A percentile compares a stretch with the other conserved stretches of the same genome.
Evolutionary conservation across 108 stramenopile species (phyloP).

Genomic region (Nitzschia inconspicua): DNA sequence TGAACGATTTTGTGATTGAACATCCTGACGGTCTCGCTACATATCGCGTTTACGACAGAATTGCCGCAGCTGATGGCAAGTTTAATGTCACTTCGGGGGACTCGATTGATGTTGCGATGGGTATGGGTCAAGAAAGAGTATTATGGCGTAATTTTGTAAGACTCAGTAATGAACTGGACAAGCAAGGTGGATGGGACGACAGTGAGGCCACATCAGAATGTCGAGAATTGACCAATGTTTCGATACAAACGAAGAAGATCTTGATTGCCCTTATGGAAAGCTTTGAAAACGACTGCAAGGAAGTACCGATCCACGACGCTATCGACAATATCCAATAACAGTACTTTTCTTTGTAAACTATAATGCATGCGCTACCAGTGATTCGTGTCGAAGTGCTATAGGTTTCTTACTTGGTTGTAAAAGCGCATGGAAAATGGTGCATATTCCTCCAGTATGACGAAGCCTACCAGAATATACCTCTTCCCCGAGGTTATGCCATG

Average conservation of each 20-base stretch:
- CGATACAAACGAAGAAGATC: conserved; percentile 42
- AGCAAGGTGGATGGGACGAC: conserved; percentile 29
- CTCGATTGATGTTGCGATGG: conserved; percentile 35
- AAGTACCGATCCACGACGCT: conserved; percentile 20
- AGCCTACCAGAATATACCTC: conserved; percentile 66
- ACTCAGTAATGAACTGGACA: conserved; percentile 21
- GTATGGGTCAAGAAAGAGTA: conserved; percentile 26
- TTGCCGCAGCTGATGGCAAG: not conserved
- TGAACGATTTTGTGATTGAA: conserved; percentile 48
- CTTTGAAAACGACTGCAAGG: conserved; percentile 26
- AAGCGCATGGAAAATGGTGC: conserved; percentile 58
- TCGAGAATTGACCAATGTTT: conserved; percentile 31
- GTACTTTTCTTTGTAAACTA: not conserved
- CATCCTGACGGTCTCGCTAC: conserved; percentile 46
- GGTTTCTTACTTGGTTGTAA: conserved; percentile 60
- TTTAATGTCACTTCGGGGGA: conserved; percentile 23
- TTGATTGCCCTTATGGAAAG: conserved; percentile 32
- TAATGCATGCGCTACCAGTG: not conserved
- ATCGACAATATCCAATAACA: not conserved
- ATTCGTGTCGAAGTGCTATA: conserved; percentile 7
- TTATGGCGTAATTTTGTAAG: conserved; percentile 42
- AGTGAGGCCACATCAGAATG: conserved; percentile 15
- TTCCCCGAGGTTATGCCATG: conserved; percentile 57
- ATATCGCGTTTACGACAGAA: conserved; percentile 39
- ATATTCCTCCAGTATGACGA: conserved; percentile 57